Base-by-base conservation (phyloP, 2,329 filamentous ascomycete species). In the Byssoonygena ceratinophila region DNA sequence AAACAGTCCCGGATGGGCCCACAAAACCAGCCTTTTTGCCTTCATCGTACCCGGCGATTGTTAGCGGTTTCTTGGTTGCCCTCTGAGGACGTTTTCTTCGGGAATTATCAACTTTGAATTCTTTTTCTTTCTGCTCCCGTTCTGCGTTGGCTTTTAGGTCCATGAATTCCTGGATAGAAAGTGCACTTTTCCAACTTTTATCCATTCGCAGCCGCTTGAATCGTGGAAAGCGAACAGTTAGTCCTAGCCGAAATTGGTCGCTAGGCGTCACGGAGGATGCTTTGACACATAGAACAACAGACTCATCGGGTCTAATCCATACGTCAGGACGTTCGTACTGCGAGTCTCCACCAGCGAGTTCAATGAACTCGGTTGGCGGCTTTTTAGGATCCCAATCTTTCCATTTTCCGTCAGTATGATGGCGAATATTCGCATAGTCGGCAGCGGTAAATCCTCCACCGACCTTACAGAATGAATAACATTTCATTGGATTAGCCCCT, bases 401-500 rank as follows among this genome's bases (percentile, higher is more conserved):
- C 92, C 92, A 98, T 66, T 95, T 95, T 4, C 86, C 89, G 54
- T 95, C 86, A 0, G 91, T 97, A 22, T 82, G 77, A 61, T 94
- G 87, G 4, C 82, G 77, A 43, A 98, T 83, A 53, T 84, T 81
- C 0, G 84, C 82, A 65, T 95, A 97, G 63, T 98, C 92, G 49
- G 85, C 81, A 0, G 81, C 84, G 12, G 80, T 82, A 66, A 97
- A 90, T 0, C 92, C 92, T 50, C 92, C 92, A n/a, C 92, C 92
- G 14, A 98, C 92, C 67, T 92, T 96, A 76, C 90, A 94, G 71
- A 98, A 96, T n/a, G 89, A 95, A 61, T 83, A 86, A 63, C 83
- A 94, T 66, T 87, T 89, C 68, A 87, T 84, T 0, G 81, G 77
- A 56, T 82, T 77, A 11, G 67, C 61, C 9, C 71, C 73, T 22